phyloP scores from a whole-genome alignment of 768 basidiomycete genomes.

The Chalciporus chontae region DNA sequence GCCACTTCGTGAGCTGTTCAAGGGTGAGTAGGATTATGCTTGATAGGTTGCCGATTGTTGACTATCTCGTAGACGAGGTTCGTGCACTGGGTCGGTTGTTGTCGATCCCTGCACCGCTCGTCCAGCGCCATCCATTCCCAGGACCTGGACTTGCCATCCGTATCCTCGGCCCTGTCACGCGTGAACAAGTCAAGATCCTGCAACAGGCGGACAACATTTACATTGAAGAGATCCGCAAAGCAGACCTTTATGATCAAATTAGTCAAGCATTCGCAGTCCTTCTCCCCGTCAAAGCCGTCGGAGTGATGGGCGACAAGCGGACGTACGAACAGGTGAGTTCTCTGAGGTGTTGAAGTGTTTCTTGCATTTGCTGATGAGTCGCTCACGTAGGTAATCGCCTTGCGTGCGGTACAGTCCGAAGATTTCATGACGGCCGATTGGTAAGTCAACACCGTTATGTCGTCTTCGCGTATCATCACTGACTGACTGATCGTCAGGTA shows the following conservation, averaged over 20 bases:
- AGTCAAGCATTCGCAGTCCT: slow-evolving; percentile 96
- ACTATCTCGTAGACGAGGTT: slow-evolving; percentile 74
- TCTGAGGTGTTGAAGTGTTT: background rate
- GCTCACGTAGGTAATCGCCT: slow-evolving; percentile 69
- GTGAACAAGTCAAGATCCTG: slow-evolving; percentile 86
- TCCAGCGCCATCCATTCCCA: slow-evolving; percentile 97
- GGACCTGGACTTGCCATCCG: slow-evolving; percentile 98
- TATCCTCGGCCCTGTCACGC: slow-evolving; percentile 92
- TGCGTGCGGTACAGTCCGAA: slow-evolving; percentile 95
- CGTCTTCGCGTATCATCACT: slow-evolving; percentile 1
- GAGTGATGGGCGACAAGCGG: slow-evolving; percentile 94
- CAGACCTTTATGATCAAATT: slow-evolving; percentile 89
- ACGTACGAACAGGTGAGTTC: slow-evolving; percentile 85
- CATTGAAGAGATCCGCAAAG: slow-evolving; percentile 95
- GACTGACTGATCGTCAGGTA: slow-evolving; percentile 56
- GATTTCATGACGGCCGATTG: slow-evolving; percentile 99
- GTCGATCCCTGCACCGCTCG: slow-evolving; percentile 86
- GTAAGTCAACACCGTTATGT: slow-evolving; percentile 39
- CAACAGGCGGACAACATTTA: slow-evolving; percentile 94
- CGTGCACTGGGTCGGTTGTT: slow-evolving; percentile 88
- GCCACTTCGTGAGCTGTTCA: slow-evolving; percentile 95
- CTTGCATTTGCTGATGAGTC: background rate
- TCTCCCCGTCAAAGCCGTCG: slow-evolving; percentile 93
- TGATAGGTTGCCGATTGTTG: background rate
- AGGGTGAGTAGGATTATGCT: slow-evolving; percentile 54